Conservation (phyloP, 352 stramenopile genomes). For the Plasmopara halstedii region DNA sequence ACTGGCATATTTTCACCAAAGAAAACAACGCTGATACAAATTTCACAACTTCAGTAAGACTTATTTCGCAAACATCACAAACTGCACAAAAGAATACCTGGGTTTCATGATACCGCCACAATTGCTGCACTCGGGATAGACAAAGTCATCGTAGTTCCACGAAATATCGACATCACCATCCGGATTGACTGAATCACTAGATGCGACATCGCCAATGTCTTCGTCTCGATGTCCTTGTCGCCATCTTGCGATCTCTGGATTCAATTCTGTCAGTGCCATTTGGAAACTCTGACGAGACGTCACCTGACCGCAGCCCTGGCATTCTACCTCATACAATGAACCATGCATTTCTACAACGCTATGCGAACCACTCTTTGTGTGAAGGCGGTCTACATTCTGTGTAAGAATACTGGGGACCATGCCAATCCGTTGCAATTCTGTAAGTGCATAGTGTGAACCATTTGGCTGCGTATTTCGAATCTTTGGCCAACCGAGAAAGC, state of each 20-base stretch:
- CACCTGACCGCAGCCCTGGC: constrained; percentile 59
- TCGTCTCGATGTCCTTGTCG: constrained; percentile 22
- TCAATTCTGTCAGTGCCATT: constrained; percentile 64
- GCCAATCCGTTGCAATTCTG: constrained; percentile 50
- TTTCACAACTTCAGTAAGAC: not conserved
- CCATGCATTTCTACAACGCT: constrained; percentile 94
- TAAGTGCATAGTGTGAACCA: constrained; percentile 83
- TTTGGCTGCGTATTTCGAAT: constrained; percentile 83
- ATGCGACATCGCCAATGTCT: constrained; percentile 48
- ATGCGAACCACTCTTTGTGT: constrained; percentile 83
- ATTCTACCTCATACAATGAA: constrained; percentile 83
- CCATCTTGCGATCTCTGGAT: constrained; percentile 59
- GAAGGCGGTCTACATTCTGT: constrained; percentile 97
- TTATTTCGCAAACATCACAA: no score
- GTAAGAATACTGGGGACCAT: constrained; percentile 82
- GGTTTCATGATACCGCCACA: constrained; percentile 82
- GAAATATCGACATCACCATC: constrained; percentile 92
- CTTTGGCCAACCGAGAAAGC: constrained; percentile 83
- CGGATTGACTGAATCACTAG: constrained; percentile 72
- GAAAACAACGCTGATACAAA: constrained; percentile 86
- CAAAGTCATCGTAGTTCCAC: constrained; percentile 80
- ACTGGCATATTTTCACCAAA: constrained; percentile 94
- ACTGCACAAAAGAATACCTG: constrained; percentile 43
- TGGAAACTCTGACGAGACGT: constrained; percentile 84
- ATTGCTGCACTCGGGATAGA: constrained; percentile 54